phyloP scores from a whole-genome alignment of 805 yeast genomes.

The Starmerella ratchasimensis region DNA sequence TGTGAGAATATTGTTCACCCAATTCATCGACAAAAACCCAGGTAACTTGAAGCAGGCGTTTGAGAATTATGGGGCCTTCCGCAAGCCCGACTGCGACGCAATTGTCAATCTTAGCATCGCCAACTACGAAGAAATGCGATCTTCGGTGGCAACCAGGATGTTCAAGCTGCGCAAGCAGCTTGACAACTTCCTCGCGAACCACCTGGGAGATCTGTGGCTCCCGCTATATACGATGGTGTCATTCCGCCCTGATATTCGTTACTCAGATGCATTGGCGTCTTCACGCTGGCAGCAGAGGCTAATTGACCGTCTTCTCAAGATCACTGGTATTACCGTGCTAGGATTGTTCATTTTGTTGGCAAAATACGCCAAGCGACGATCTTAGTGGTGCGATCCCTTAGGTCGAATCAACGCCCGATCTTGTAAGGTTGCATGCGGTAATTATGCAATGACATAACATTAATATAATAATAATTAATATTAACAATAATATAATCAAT shows the following conservation, averaged over 20 bases:
- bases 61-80: conserved; percentile 35
- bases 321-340: conserved; percentile 1
- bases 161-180: conserved; percentile 54
- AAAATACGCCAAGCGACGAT: no score
- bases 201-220: conserved; percentile 53
- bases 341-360: not conserved
- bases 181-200: conserved; percentile 49
- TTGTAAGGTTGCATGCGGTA: no score
- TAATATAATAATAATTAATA: not conserved
- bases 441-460: no score
- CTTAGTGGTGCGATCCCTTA: no score
- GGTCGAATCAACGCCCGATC: no score
- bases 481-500: not conserved
- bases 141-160: conserved; percentile 48
- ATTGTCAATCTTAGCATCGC: conserved; percentile 66
- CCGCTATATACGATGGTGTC: conserved; percentile 90
- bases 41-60: conserved; percentile 36
- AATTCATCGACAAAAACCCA: conserved; percentile 28
- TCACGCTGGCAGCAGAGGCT: conserved; percentile 43
- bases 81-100: conserved; percentile 59
- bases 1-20: conserved; percentile 46
- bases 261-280: conserved; percentile 48
- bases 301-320: conserved; percentile 23
- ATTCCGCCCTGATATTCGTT: conserved; percentile 69
- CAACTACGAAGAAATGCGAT: conserved; percentile 79